Base-by-base conservation (phyloP, 306 rosid genomes). In the Sphenostylis stenocarpa region DNA sequence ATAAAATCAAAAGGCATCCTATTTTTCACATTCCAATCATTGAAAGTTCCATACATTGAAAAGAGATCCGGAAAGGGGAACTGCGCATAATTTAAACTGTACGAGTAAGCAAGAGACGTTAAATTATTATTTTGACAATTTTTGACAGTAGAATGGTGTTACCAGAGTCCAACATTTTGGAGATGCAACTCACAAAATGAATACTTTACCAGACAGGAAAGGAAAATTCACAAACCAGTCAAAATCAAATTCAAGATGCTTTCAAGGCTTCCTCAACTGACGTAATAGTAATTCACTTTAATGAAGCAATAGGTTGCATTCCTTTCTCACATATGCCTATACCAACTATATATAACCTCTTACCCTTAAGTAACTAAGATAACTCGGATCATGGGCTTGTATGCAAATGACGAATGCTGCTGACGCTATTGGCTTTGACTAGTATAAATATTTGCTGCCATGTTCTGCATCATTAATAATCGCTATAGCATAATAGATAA, bases 381-480 rank as follows among this genome's bases (percentile, higher is more conserved):
- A 68, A 73, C 57, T 52, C 3, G 29, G 51, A 28, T 76, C 45
- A 7, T 21, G 29, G 14, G 53, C 77, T 47, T 45, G 70, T 41
- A 63, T 62, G 31, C 61, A 33, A 41, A 60, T 31, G 49, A 43
- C 73, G 57, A 72, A 31, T 13, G 2, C 52, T n/a, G 53, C 74
- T 33, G 57, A 77, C 67, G 43, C 70, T 47, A 26, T 34, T 19
- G 66, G 63, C 67, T 56, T 56, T 7, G 26, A 61, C 44, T 67
- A 20, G 48, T 36, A 67, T 43, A 67, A 38, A 17, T 57, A 53
- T 55, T 56, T 73, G 81, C 17, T 45, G 72, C 24, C 81, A 53
- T 73, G 67, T 84, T 72, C 81, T 58, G 71, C 58, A 36, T 57
- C 60, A 39, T 63, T 43, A 66, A 74, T 47, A 41, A 64, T 38